A percentile compares a stretch with the other conserved stretches of the same genome.
Conservation (phyloP, 2,329 filamentous ascomycete species). For the Venturia oleaginea region DNA sequence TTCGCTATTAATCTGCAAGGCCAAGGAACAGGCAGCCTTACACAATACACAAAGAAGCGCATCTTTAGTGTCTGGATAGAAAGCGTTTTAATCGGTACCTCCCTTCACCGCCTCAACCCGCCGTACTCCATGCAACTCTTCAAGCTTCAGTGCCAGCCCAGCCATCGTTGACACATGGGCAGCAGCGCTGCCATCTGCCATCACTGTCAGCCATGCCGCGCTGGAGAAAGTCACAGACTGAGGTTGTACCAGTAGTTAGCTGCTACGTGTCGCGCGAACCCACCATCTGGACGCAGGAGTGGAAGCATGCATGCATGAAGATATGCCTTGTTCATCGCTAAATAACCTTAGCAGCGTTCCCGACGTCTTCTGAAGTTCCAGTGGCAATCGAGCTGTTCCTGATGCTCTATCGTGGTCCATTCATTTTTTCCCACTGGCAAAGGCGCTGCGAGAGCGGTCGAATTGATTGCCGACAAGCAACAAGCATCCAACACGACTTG, state of each 20-base stretch:
- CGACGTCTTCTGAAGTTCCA: background rate
- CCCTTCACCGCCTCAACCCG: slow-evolving; percentile 5
- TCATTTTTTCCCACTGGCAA: background rate
- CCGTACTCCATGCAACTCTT: background rate
- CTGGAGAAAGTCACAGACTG: background rate
- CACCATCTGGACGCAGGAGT: slow-evolving; percentile 7
- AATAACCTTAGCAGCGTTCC: background rate
- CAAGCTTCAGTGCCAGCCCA: background rate
- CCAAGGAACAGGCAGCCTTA: background rate
- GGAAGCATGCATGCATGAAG: slow-evolving; percentile 5
- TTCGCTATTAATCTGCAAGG: background rate
- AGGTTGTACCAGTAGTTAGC: slow-evolving; percentile 7
- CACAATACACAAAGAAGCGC: background rate
- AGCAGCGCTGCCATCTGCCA: slow-evolving; percentile 2
- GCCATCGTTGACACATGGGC: background rate
- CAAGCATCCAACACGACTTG: background rate
- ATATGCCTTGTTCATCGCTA: background rate
- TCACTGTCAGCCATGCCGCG: background rate
- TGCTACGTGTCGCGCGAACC: slow-evolving; percentile 6
- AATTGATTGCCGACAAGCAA: slow-evolving; percentile 6
- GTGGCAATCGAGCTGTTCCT: background rate
- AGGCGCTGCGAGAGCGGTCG: background rate
- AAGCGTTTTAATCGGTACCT: background rate
- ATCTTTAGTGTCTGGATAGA: background rate
- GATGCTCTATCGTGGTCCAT: background rate